Base-by-base conservation (phyloP, 164 flowering plant species). In the Liquidambar formosana region DNA sequence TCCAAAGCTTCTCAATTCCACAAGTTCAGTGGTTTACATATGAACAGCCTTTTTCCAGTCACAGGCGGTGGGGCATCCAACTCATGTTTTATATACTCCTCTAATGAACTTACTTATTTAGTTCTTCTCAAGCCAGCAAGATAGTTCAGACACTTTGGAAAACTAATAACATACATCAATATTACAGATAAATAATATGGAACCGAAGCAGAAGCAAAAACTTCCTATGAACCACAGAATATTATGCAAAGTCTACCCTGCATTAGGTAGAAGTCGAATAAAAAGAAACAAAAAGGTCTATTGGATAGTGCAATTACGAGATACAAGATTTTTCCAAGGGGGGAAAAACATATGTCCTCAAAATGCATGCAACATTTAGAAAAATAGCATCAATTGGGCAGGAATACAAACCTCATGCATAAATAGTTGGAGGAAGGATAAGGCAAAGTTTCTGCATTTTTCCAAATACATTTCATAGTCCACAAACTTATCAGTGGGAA, bases 321-420 rank as follows among this genome's bases (percentile, higher is more conserved):
- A 33, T 2, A 33, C 4, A 33, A 2, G 41, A 33, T 33, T 33
- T 33, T 33, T 33, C 41, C n/a, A n/a, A 33, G 2, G 41, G 6
- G 6, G 6, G 6, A 33, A 33, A 6, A 6, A 33, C 41, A 33
- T 2, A 33, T 6, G 6, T 33, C 41, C 41, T 33, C 6, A 33
- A 33, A n/a, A n/a, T n/a, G n/a, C n/a, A n/a, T n/a, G n/a, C n/a
- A n/a, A 5, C 59, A 26, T 21, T 15, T 33, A 3, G 41, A 26
- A 2, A 33, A 21, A 14, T 27, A 46, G 25, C 28, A 2, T 43
- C 57, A 54, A 43, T 58, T 23, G 45, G 38, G 16, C 5, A 45
- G 47, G 44, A 54, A 64, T 23, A 54, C 81, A 77, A 77, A 91
- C 97, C 97, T 94, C 98, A 46, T 83, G 80, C 73, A 89, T 68